phyloP scores from a whole-genome alignment of 192 early-diverging fungal species.

The Ambispora gerdemannii region DNA sequence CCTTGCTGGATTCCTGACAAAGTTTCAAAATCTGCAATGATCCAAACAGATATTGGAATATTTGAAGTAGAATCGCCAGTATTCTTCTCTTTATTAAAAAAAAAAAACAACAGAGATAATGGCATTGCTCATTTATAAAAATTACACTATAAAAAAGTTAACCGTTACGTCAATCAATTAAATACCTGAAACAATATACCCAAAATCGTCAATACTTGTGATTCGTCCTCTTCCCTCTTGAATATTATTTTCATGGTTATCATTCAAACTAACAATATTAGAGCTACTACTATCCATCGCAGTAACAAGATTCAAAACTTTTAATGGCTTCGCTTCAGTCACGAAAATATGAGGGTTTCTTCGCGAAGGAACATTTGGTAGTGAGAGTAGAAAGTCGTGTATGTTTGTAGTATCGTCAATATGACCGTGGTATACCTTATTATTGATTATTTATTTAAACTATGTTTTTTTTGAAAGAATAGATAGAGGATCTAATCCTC shows the following conservation, averaged over 20 bases:
- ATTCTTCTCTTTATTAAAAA: too few species aligned
- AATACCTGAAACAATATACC: conserved; percentile 22
- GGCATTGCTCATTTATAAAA: too few species aligned
- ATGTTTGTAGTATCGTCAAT: conserved; percentile 55
- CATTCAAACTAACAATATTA: too few species aligned
- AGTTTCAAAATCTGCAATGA: conserved; percentile 56
- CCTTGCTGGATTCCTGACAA: conserved; percentile 50
- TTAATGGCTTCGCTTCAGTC: conserved; percentile 43
- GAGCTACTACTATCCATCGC: not conserved
- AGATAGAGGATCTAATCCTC: too few species aligned
- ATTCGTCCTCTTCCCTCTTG: too few species aligned
- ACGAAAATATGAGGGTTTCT: conserved; percentile 69
- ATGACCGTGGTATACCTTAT: conserved; percentile 51
- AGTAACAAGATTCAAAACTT: conserved; percentile 38
- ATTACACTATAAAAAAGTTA: too few species aligned
- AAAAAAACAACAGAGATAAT: too few species aligned
- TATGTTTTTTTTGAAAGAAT: too few species aligned
- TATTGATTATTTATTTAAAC: too few species aligned
- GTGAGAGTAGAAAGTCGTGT: conserved; percentile 69
- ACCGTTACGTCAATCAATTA: too few species aligned
- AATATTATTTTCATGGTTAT: too few species aligned
- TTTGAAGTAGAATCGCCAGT: not conserved
- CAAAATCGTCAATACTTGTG: not conserved
- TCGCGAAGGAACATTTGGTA: conserved; percentile 52
- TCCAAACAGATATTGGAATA: conserved; percentile 40